Percentiles rank a stretch among this genome's conserved stretches.
Conservation (phyloP, 2,329 filamentous ascomycete species). For the Cladobotryum protrusum region DNA sequence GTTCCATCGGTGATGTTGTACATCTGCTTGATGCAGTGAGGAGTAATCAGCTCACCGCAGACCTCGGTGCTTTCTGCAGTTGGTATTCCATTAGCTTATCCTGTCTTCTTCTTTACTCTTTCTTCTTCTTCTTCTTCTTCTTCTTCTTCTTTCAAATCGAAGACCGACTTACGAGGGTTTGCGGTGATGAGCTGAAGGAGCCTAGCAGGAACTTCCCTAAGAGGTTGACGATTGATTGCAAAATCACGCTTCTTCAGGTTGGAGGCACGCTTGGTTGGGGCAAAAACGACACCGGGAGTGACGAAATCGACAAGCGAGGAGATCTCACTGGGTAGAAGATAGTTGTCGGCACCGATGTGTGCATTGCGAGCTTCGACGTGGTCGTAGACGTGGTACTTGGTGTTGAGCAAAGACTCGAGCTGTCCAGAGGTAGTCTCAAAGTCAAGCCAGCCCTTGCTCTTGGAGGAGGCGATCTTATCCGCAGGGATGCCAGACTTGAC, state of each 20-base stretch:
- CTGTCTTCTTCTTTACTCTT: too few relatives aligned
- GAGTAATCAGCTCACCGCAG: conserved; percentile 52
- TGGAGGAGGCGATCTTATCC: conserved; percentile 42
- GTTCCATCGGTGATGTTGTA: conserved; percentile 38
- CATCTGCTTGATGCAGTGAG: conserved; percentile 47
- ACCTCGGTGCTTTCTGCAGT: conserved; percentile 4
- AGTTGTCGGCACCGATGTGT: conserved; percentile 37
- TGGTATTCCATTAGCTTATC: not conserved
- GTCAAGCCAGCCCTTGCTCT: conserved; percentile 46
- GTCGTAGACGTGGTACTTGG: conserved; percentile 46
- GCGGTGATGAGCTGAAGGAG: not conserved
- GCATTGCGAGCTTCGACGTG: conserved; percentile 27
- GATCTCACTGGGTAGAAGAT: conserved; percentile 33
- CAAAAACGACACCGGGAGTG: conserved; percentile 29
- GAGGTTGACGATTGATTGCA: not conserved
- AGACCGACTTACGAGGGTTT: conserved; percentile 2
- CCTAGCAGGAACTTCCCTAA: not conserved
- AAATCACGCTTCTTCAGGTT: not conserved
- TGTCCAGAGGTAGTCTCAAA: conserved; percentile 50
- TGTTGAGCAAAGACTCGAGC: conserved; percentile 46
- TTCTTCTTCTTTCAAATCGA: too few relatives aligned
- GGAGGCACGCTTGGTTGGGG: not conserved
- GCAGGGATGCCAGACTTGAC: conserved; percentile 42
- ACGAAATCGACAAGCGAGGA: conserved; percentile 35
- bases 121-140: too few relatives aligned